phyloP scores from a whole-genome alignment of 208 protist genomes.

The Wallacemonas sp. region DNA sequence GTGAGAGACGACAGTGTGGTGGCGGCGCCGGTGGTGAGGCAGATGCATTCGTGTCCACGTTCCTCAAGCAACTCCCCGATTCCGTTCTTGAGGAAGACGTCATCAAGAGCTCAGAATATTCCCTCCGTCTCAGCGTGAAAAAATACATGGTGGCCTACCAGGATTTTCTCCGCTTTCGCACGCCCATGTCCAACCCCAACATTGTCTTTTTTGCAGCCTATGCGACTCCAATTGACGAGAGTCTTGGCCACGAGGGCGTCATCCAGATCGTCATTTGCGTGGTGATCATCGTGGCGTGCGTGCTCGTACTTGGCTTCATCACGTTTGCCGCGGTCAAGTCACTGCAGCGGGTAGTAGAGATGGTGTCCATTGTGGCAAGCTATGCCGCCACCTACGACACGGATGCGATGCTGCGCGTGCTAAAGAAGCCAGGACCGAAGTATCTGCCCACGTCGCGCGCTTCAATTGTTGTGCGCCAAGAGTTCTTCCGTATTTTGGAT shows the following conservation, averaged over 20 bases:
- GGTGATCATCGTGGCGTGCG: constrained; percentile 48
- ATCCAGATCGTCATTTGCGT: constrained; percentile 58
- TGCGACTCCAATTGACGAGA: constrained; percentile 35
- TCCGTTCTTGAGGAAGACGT: constrained; percentile 10
- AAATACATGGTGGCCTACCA: constrained; percentile 40
- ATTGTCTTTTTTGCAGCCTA: constrained; percentile 56
- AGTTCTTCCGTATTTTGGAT: constrained; percentile 51
- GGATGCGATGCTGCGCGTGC: constrained; percentile 42
- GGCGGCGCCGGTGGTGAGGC: constrained; percentile 10
- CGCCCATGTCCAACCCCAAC: constrained; percentile 4
- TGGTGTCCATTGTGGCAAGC: constrained; percentile 53
- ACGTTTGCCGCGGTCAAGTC: constrained; percentile 39
- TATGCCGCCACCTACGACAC: constrained; percentile 60
- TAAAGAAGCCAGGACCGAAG: constrained; percentile 23
- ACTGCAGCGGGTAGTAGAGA: constrained; percentile 44
- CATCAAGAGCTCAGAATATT: constrained; percentile 2
- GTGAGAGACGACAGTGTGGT: background rate
- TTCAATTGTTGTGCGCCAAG: constrained; percentile 30
- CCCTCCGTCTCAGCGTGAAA: constrained; percentile 18
- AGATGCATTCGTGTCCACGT: constrained; percentile 28
- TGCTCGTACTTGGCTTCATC: constrained; percentile 47
- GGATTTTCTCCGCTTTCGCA: constrained; percentile 43
- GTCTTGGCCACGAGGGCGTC: constrained; percentile 29
- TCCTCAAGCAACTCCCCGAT: constrained; percentile 6
- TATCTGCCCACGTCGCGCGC: constrained; percentile 17